Conservation (phyloP, 176 grass and related monocot genomes). For the Tuctoria greenei region DNA sequence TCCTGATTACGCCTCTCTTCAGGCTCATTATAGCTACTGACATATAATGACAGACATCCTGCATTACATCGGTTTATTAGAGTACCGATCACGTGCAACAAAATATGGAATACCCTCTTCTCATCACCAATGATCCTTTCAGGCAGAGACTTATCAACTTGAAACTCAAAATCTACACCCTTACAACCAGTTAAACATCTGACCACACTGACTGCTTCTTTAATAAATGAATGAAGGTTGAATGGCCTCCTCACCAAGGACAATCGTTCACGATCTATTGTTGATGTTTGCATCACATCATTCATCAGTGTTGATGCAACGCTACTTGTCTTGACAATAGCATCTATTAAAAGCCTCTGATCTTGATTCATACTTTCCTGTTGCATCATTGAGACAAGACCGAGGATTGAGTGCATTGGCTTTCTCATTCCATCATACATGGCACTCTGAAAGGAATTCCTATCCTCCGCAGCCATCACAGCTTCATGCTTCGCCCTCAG, state of each 20-base stretch:
- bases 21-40: constrained; percentile 52
- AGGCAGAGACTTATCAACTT: constrained; percentile 64
- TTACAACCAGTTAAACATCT: constrained; percentile 78
- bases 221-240: constrained; percentile 64
- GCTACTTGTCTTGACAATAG: constrained; percentile 65
- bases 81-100: constrained; percentile 80
- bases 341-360: constrained; percentile 77
- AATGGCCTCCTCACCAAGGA: constrained; percentile 82
- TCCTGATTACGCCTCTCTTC: constrained; percentile 69
- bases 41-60: constrained; percentile 56
- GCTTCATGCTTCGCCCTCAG: constrained; percentile 67
- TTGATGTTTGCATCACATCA: constrained; percentile 79
- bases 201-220: constrained; percentile 73
- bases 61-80: constrained; percentile 55
- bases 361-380: constrained; percentile 79
- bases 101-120: constrained; percentile 90
- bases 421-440: constrained; percentile 81
- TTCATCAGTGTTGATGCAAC: constrained; percentile 85
- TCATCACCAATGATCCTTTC: constrained; percentile 75
- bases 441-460: constrained; percentile 78
- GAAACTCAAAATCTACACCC: constrained; percentile 65
- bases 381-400: constrained; percentile 88
- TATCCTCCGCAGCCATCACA: constrained; percentile 66
- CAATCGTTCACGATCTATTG: constrained; percentile 52
- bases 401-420: constrained; percentile 86